These are phyloP conservation scores for Boletus insuetus DNA, from an alignment of 768 basidiomycete genomes.

Conservation along the genomic window DNA sequence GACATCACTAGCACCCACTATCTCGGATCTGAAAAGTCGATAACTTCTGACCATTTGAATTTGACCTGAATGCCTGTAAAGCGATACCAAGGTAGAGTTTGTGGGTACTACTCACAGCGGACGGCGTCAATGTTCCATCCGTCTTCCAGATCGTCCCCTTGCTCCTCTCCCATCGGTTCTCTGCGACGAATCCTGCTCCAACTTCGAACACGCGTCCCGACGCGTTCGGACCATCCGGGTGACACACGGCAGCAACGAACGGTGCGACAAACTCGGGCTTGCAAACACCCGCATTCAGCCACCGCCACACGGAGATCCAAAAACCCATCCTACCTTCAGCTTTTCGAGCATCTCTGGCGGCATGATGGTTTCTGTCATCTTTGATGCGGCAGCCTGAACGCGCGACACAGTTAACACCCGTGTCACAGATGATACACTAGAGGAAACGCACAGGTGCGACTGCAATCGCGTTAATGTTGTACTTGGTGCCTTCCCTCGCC, in stretches of 20 bases:
- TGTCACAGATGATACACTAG: not conserved
- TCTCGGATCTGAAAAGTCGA: slow-evolving; percentile 69
- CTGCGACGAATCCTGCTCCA: slow-evolving; percentile 89
- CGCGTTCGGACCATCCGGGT: slow-evolving; percentile 78
- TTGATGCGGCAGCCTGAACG: slow-evolving; percentile 79
- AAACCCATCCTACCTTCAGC: slow-evolving; percentile 50
- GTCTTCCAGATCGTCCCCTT: slow-evolving; percentile 87
- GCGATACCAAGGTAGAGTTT: not conserved
- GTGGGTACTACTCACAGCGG: slow-evolving; percentile 59
- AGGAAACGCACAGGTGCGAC: slow-evolving; percentile 75
- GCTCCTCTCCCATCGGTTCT: slow-evolving; percentile 92
- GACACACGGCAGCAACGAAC: slow-evolving; percentile 83
- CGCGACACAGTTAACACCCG: not conserved
- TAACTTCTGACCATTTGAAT: slow-evolving; percentile 77
- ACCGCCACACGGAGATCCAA: not conserved
- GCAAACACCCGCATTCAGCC: not conserved
- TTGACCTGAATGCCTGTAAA: slow-evolving; percentile 54
- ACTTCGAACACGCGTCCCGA: slow-evolving; percentile 87
- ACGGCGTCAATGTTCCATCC: slow-evolving; percentile 88
- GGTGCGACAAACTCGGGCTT: slow-evolving; percentile 90
- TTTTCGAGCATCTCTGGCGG: slow-evolving; percentile 92
- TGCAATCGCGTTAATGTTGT: slow-evolving; percentile 81
- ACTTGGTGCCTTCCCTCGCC: slow-evolving; percentile 89
- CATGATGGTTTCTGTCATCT: slow-evolving; percentile 95
- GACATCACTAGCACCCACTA: slow-evolving; percentile 47